Base-by-base conservation (phyloP, 139 green algal genomes). In the Cymbomonas tetramitiformis region DNA sequence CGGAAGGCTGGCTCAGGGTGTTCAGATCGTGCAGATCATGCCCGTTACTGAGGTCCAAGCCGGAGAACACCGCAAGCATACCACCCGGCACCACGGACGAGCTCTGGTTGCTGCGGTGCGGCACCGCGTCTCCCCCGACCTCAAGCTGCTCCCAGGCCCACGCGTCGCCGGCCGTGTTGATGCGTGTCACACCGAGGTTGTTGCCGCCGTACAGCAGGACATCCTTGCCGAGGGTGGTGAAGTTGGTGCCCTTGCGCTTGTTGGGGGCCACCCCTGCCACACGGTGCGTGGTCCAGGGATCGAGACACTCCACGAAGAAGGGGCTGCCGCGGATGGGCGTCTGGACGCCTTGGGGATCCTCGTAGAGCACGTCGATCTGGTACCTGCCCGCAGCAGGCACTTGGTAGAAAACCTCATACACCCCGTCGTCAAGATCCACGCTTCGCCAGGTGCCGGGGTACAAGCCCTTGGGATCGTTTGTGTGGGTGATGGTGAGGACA, bases 161-260 rank as follows among this genome's bases (percentile, higher is more conserved):
- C 30, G 72, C 63, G 28, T 19, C 52, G 44, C 64, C 47, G 28
- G 72, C 64, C 18, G 65, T 82, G 31, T 58, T 71, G 61, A 81
- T 83, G 7, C 84, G 56, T 28, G 39, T 66, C 5, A 85, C 55
- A 9, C 77, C 76, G 5, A 61, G 73, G 51, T 81, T 83, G 58
- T 85, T 71, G 9, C 75, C 78, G 24, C 82, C 80, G 54, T 78
- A 87, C 30, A 88, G 43, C 23, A 88, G 69, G 15, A 90, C 51
- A 33, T 84, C 58, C 6, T 49, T 56, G 29, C 64, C 75, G 2
- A 88, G 7, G 0, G 61, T 43, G 0, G 41, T 38, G n/a, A 58
- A 10, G 24, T 51, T 44, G 4, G 44, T 7, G 41, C n/a, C 39
- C 56, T 80, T 81, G 60, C 77, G 75, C 46, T 71, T 72, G 23